Evolutionary conservation across 129 eudicot genomes (phyloP), one percentile per base, ranked within the genome.

Genomic region (Deinandra increscens): DNA sequence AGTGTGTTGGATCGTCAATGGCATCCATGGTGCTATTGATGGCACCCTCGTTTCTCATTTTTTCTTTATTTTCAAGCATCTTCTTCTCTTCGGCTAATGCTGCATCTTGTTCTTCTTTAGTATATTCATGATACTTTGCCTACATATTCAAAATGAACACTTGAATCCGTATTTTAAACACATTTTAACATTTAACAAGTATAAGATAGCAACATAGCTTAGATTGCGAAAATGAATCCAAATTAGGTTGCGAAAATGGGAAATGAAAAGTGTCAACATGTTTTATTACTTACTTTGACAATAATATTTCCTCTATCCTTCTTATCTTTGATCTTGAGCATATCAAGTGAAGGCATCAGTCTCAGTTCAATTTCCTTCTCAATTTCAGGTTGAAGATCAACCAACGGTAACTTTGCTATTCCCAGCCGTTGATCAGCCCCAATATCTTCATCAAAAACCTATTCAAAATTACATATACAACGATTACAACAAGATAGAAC

Each of bases 11-110:
- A 59, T 87, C 85, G 45, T 77, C 87, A 53, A 91, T 74, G 73
- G 98, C 98, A 48, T 93, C 98, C 96, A 93, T 85, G 26, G 92
- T 87, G 83, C 98, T 93, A 42, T 90, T 92, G 3, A 93, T 81
- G 1, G 79, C 80, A 45, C 97, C 98, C 8, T 86, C 87, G 20
- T 83, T 88, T 80, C 79, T 93, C 68, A 84, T 80, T 63, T 75
- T 93, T 86, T 85, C 86, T 70, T 88, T 79, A 72, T 84, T 84
- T 82, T 87, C 97, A 55, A 85, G 82, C 68, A 83, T 75, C 78
- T 60, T 80, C 80, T 89, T 93, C 79, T 93, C 98, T 69, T 80
- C 92, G 15, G 85, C 90, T 31, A 86, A 77, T 7, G 98, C 98
- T 43, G 82, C 95, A 36, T 49, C 33, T 66, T 93, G 98, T 84